These are phyloP conservation scores for Hsuehochloa calcarea DNA, from an alignment of 176 grass and related monocot genomes.

Conservation along the genomic window DNA sequence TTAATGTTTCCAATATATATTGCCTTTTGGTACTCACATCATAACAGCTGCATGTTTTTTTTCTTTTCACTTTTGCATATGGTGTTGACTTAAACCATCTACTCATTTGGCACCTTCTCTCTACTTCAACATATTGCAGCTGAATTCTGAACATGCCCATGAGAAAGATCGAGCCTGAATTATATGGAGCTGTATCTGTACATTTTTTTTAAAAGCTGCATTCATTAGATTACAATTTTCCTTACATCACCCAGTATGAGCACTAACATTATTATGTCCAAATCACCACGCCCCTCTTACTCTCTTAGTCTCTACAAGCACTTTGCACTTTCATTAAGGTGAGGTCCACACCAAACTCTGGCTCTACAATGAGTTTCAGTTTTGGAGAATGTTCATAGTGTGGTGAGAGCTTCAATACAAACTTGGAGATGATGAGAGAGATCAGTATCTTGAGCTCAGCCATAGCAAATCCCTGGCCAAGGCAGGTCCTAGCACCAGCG, in stretches of 20 bases:
- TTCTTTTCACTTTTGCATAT: background rate
- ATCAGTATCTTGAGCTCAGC: conserved; percentile 87
- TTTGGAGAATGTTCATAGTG: conserved; percentile 65
- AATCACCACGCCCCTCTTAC: background rate
- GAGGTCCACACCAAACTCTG: conserved; percentile 75
- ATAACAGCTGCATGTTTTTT: background rate
- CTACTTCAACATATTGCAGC: background rate
- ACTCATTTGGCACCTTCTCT: background rate
- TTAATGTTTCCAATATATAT: background rate
- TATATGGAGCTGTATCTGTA: conserved; percentile 31
- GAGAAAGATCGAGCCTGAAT: conserved; percentile 15
- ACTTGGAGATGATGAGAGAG: conserved; percentile 75
- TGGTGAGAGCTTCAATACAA: conserved; percentile 54
- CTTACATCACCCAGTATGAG: background rate
- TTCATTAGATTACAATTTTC: conserved; percentile 23
- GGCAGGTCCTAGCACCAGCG: conserved; percentile 85
- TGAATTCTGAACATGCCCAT: conserved; percentile 21
- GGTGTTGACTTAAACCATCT: background rate
- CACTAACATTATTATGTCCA: background rate
- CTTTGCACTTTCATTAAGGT: conserved; percentile 42
- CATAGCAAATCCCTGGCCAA: conserved; percentile 90
- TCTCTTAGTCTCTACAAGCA: conserved; percentile 6
- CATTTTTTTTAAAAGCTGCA: background rate
- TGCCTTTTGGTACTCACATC: background rate
- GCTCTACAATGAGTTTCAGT: conserved; percentile 82